These are phyloP conservation scores for Phytopythium cucurbitacearum DNA, from an alignment of 352 stramenopile species.

Conservation along the genomic window DNA sequence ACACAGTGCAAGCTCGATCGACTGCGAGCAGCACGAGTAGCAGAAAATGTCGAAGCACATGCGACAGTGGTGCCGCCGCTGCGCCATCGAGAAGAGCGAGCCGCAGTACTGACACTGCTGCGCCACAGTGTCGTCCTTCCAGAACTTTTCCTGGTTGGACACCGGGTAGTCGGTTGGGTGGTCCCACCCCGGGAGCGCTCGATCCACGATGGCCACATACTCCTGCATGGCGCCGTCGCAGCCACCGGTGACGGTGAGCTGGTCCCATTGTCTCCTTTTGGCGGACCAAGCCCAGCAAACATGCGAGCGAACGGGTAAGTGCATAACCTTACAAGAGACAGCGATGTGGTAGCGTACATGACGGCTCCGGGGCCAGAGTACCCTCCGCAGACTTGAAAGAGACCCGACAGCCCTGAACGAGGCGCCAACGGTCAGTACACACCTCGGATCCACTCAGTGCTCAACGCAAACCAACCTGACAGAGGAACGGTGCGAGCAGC, in stretches of 20 bases:
- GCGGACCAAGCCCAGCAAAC: not conserved
- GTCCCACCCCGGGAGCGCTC: slow-evolving; percentile 65
- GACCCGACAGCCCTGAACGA: slow-evolving; percentile 5
- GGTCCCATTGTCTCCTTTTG: slow-evolving; percentile 61
- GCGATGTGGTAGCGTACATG: slow-evolving; percentile 36
- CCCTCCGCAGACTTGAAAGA: slow-evolving; percentile 52
- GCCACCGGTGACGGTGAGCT: slow-evolving; percentile 29
- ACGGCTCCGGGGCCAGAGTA: slow-evolving; percentile 43
- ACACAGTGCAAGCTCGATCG: slow-evolving; percentile 56
- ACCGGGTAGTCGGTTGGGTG: slow-evolving; percentile 47
- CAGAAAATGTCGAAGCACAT: slow-evolving; percentile 77
- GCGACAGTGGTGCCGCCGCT: slow-evolving; percentile 64
- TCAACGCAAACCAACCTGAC: too few species aligned
- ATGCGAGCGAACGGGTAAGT: not conserved
- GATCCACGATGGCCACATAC: slow-evolving; percentile 55
- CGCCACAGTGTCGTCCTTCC: slow-evolving; percentile 44
- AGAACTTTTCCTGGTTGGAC: slow-evolving; percentile 47
- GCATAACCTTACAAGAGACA: not conserved
- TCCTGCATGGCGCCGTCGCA: slow-evolving; percentile 45
- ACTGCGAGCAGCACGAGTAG: slow-evolving; percentile 34
- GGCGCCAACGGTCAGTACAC: too few species aligned
- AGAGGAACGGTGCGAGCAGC: too few species aligned
- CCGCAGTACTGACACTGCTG: slow-evolving; percentile 46
- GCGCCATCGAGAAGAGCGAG: slow-evolving; percentile 28
- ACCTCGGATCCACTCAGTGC: too few species aligned